phyloP scores from a whole-genome alignment of 352 stramenopile genomes.

The Pythium brachiatum region DNA sequence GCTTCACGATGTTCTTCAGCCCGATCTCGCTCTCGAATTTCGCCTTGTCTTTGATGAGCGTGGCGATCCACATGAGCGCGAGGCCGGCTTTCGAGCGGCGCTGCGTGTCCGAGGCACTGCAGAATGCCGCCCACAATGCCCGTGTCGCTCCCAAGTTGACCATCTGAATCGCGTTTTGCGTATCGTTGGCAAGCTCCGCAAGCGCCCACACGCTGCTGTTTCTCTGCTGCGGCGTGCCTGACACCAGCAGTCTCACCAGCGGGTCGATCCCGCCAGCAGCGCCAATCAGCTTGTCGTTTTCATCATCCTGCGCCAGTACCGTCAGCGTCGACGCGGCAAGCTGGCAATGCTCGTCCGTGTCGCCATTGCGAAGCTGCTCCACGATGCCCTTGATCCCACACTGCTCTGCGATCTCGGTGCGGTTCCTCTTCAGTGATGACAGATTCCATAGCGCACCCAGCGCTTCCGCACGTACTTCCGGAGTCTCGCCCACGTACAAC shows the following conservation, averaged over 20 bases:
- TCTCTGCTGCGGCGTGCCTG: conserved; percentile 10
- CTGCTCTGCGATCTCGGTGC: conserved; percentile 6
- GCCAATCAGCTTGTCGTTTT: conserved; percentile 12
- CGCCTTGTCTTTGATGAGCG: background rate
- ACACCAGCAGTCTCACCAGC: conserved; percentile 3
- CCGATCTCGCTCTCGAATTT: conserved; percentile 6
- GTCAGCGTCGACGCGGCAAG: conserved; percentile 9
- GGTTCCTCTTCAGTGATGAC: conserved; percentile 10
- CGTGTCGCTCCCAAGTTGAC: background rate
- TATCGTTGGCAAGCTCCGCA: conserved; percentile 10
- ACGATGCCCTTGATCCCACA: conserved; percentile 14
- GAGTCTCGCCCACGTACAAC: conserved; percentile 11
- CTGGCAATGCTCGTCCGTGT: too few species aligned
- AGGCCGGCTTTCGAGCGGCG: conserved; percentile 6
- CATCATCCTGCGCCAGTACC: conserved; percentile 15
- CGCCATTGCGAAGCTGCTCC: too few species aligned
- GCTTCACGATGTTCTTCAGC: background rate
- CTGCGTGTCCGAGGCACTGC: conserved; percentile 12
- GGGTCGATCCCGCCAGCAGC: conserved; percentile 7
- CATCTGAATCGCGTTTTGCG: conserved; percentile 9
- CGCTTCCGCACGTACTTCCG: background rate
- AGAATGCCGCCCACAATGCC: conserved; percentile 3
- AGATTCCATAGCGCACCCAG: conserved; percentile 16
- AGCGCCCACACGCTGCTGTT: conserved; percentile 18
- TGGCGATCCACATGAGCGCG: conserved; percentile 9